These are phyloP conservation scores for Clarireedia monteithiana DNA, from an alignment of 2,329 filamentous ascomycete species.

Conservation along the genomic window DNA sequence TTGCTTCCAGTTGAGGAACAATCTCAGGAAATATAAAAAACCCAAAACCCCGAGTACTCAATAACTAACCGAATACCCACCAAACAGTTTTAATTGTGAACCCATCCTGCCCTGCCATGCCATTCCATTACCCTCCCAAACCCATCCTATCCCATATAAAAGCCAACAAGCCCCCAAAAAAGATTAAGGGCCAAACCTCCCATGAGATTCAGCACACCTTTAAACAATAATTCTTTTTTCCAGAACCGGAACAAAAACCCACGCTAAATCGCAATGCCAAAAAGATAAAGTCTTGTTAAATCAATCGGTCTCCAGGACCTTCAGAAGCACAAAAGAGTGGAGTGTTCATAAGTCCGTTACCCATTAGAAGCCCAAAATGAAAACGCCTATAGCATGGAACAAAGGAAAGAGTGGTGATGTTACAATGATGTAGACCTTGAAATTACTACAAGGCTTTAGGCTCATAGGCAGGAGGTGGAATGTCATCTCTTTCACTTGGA, in stretches of 20 bases:
- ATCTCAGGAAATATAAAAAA: too few relatives aligned
- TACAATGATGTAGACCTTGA: not conserved
- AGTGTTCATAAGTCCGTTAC: constrained; percentile 7
- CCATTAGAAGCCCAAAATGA: not conserved
- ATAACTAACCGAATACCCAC: too few relatives aligned
- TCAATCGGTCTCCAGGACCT: not conserved
- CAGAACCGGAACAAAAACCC: not conserved
- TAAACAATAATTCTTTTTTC: not conserved
- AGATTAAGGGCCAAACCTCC: constrained; percentile 3
- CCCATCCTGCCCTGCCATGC: not conserved
- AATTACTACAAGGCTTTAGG: constrained; percentile 18
- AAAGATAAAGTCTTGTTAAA: constrained; percentile 1
- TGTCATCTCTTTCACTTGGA: constrained; percentile 37
- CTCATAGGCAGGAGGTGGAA: constrained; percentile 56
- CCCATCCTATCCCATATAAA: not conserved
- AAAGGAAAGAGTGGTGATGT: not conserved
- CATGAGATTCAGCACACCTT: constrained; percentile 2
- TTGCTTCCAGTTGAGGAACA: too few relatives aligned
- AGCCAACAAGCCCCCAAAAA: not conserved
- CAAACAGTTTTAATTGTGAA: not conserved
- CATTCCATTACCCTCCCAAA: not conserved
- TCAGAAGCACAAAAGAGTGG: constrained; percentile 9
- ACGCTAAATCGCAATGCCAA: constrained; percentile 4
- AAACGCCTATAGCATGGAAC: not conserved
- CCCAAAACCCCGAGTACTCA: too few relatives aligned